These are phyloP conservation scores for Calonectria honghensis DNA, from an alignment of 2,329 filamentous ascomycete genomes.

Conservation along the genomic window DNA sequence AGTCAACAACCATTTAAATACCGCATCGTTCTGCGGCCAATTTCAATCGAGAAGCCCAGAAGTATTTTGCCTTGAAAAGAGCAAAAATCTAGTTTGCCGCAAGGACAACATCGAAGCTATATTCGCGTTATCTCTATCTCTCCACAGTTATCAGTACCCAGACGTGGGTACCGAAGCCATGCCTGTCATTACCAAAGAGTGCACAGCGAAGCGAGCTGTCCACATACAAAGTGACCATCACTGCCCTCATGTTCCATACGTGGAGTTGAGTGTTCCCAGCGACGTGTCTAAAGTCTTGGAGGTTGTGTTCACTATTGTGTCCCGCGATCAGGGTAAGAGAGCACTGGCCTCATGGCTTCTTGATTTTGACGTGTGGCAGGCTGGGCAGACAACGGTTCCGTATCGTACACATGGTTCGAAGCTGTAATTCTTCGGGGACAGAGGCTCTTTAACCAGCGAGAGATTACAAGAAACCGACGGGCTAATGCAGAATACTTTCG, in stretches of 20 bases:
- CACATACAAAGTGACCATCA: background rate
- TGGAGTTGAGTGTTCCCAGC: background rate
- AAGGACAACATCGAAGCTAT: too few relatives aligned
- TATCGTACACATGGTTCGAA: background rate
- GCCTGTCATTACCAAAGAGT: background rate
- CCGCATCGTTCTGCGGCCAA: too few relatives aligned
- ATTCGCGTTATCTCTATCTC: too few relatives aligned
- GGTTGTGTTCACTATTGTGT: background rate
- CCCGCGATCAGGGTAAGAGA: background rate
- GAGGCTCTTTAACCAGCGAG: background rate
- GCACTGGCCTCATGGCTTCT: too few relatives aligned
- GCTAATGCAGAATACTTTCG: background rate
- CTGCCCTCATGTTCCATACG: background rate
- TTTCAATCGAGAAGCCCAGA: too few relatives aligned
- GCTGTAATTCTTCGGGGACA: background rate
- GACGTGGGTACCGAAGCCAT: background rate
- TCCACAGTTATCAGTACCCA: too few relatives aligned
- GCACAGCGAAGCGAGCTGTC: background rate
- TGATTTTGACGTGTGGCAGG: background rate
- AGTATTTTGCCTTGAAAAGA: too few relatives aligned
- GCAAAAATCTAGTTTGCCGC: too few relatives aligned
- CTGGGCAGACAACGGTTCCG: background rate
- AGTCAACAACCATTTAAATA: too few relatives aligned
- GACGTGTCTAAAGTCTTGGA: background rate
- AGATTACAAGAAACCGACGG: background rate